phyloP scores from a whole-genome alignment of 2,329 filamentous ascomycete genomes.

The Penicillium sp. region DNA sequence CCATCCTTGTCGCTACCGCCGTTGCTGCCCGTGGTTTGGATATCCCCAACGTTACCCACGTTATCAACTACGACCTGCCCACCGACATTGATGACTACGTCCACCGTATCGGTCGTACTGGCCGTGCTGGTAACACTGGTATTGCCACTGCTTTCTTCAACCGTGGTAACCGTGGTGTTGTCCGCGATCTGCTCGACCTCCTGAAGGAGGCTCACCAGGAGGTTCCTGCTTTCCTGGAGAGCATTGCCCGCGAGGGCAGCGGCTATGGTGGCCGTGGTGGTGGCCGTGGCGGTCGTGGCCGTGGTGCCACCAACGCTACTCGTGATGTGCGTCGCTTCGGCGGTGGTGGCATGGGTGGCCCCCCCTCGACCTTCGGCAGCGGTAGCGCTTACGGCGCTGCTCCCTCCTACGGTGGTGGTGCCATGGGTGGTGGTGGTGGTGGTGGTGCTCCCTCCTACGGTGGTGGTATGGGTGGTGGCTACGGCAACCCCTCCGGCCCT shows the following conservation, averaged over 20 bases:
- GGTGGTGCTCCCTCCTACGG: slow-evolving; percentile 30
- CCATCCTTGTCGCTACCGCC: slow-evolving; percentile 93
- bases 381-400: slow-evolving; percentile 25
- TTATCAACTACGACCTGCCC: slow-evolving; percentile 98
- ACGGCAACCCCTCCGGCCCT: slow-evolving; percentile 48
- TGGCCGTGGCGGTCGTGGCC: slow-evolving; percentile 68
- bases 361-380: slow-evolving; percentile 35
- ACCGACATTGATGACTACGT: slow-evolving; percentile 99
- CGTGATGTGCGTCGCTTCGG: slow-evolving; percentile 82
- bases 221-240: slow-evolving; percentile 88
- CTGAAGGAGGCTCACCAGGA: slow-evolving; percentile 99
- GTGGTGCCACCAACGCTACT: slow-evolving; percentile 56
- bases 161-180: slow-evolving; percentile 96
- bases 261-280: slow-evolving; percentile 70
- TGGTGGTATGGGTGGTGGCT: slow-evolving; percentile 29
- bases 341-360: slow-evolving; percentile 40
- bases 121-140: slow-evolving; percentile 98
- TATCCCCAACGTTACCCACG: slow-evolving; percentile 94
- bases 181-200: slow-evolving; percentile 92
- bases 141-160: slow-evolving; percentile 99
- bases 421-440: slow-evolving; percentile 28
- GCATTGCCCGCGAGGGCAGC: slow-evolving; percentile 89
- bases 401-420: slow-evolving; percentile 25
- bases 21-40: slow-evolving; percentile 88
- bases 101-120: slow-evolving; percentile 98